Evolutionary conservation across 2,329 filamentous ascomycete species (phyloP).

Genomic region (Gliomastix tumulicola): DNA sequence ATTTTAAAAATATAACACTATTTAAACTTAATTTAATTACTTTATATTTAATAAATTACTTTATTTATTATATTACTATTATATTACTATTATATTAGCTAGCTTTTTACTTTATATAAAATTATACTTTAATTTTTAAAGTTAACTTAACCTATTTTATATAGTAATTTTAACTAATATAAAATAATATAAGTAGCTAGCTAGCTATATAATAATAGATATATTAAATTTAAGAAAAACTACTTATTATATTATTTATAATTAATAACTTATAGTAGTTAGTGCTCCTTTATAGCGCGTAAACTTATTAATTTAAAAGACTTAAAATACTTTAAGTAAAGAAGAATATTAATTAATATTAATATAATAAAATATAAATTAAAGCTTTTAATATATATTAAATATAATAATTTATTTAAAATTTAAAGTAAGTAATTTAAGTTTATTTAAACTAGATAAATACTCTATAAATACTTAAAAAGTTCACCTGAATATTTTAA

Average conservation of each 20-base stretch:
- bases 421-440: too few relatives aligned
- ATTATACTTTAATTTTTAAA: not conserved
- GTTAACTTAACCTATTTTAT: not conserved
- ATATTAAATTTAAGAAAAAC: not conserved
- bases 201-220: constrained; percentile 1
- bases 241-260: not conserved
- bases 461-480: too few relatives aligned
- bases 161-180: not conserved
- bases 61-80: not conserved
- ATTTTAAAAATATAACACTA: not conserved
- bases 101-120: not conserved
- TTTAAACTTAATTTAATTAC: not conserved
- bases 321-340: too few relatives aligned
- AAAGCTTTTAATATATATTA: too few relatives aligned
- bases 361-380: too few relatives aligned
- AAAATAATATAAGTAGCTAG: not conserved
- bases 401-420: too few relatives aligned
- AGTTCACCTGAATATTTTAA: too few relatives aligned
- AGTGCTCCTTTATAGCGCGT: too few relatives aligned
- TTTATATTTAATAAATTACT: not conserved
- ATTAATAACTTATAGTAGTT: not conserved
- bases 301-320: too few relatives aligned
- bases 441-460: too few relatives aligned
- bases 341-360: too few relatives aligned
- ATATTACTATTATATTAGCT: not conserved